Conservation (phyloP, 106 monocot species). For the Ottelia alismoides region DNA sequence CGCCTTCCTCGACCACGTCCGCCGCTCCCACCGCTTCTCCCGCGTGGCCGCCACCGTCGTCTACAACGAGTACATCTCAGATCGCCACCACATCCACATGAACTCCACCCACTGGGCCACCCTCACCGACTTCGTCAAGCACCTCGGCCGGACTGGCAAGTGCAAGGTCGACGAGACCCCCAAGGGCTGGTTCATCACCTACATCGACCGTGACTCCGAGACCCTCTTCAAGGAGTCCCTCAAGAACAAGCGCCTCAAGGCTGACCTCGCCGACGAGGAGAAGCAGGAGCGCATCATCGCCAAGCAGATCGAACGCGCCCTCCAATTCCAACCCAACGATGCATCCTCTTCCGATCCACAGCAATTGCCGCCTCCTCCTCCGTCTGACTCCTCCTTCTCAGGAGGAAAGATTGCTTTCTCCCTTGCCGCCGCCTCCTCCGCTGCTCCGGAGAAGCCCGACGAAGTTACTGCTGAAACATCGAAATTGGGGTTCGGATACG, state of each 20-base stretch:
- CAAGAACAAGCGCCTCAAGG: slow-evolving; percentile 51
- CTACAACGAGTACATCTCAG: slow-evolving; percentile 91
- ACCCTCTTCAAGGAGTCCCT: slow-evolving; percentile 63
- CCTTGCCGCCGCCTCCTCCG: background rate
- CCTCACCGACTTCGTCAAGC: slow-evolving; percentile 88
- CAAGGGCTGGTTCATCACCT: slow-evolving; percentile 97
- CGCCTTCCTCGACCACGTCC: slow-evolving; percentile 57
- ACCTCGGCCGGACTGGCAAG: slow-evolving; percentile 66
- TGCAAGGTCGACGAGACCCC: slow-evolving; percentile 97
- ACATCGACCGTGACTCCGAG: slow-evolving; percentile 87
- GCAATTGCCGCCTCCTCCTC: too few species aligned
- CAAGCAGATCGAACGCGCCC: slow-evolving; percentile 71
- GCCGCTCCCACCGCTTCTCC: slow-evolving; percentile 78
- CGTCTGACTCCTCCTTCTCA: slow-evolving; percentile 2
- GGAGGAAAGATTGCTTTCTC: slow-evolving; percentile 19
- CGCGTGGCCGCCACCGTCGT: slow-evolving; percentile 93
- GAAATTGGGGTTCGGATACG: slow-evolving; percentile 41
- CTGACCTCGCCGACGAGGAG: slow-evolving; percentile 85
- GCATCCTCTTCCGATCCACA: too few species aligned
- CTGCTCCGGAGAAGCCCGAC: background rate
- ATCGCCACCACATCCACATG: slow-evolving; percentile 93
- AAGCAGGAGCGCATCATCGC: slow-evolving; percentile 62
- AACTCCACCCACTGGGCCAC: slow-evolving; percentile 96
- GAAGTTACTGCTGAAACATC: background rate
- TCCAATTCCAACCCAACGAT: too few species aligned